Base-by-base conservation (phyloP, 495 filamentous ascomycete species). In the Xylaria bambusicola region DNA sequence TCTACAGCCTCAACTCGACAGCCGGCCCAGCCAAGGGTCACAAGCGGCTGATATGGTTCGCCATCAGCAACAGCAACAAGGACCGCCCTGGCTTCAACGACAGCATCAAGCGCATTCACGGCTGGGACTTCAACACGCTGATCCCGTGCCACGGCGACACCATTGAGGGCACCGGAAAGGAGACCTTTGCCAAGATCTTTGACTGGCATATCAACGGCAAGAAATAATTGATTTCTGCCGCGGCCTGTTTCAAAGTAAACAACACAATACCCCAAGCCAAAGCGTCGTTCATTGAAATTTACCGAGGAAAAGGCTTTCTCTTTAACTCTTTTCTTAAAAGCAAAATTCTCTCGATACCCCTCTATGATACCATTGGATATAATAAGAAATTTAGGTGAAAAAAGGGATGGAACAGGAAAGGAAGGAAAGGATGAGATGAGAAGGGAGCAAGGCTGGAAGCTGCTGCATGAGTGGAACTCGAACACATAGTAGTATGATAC, bases 131-230 rank as follows among this genome's bases (percentile, higher is more conserved):
- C 66, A 86, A 92, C 61, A 88, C 84, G 18, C 81, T 98, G 60
- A 85, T 98, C 66, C 91, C 92, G 1, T 97, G 93, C 70, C 94
- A 98, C 78, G 94, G 94, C 8, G 94, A 98, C 80, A 86, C 89
- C 27, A 86, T 97, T 60, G 88, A 92, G 71, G 85, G 74, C 18
- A 82, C 82, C 36, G 92, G 82, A 27, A 94, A 91, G 76, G 85
- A 77, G 8, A 76, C 94, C 31, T 98, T 92, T 60, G 75, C 82
- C 71, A 90, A 89, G 73, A 81, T 96, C 10, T 90, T 96, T 76
- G 86, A 83, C 63, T 97, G 92, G 93, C 88, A 93, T 74, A 68
- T 96, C 73, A 71, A 84, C 57, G 79, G 77, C 21, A 74, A 79
- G 63, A 81, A 79, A 64, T 66, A 47, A 52, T 23, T 21, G 50